A percentile compares a stretch with the other conserved stretches of the same genome.
phyloP scores from a whole-genome alignment of 192 early-diverging fungal genomes.

The Umbelopsis sp. region DNA sequence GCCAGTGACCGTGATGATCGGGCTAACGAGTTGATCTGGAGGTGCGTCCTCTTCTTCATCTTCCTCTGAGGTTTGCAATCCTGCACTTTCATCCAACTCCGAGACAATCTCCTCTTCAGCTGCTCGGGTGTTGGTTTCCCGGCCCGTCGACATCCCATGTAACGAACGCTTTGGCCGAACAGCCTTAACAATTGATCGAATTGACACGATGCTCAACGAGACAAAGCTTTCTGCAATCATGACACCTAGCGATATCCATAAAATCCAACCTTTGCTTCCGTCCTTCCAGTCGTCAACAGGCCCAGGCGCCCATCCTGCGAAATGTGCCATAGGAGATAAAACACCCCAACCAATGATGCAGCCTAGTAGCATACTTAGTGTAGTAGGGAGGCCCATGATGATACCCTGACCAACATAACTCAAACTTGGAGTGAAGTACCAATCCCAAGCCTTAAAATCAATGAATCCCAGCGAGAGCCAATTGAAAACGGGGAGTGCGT shows the following conservation, averaged over 20 bases:
- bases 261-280: constrained; percentile 75
- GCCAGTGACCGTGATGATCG: constrained; percentile 64
- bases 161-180: background rate
- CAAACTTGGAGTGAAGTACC: constrained; percentile 72
- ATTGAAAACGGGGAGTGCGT: constrained; percentile 61
- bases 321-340: constrained; percentile 68
- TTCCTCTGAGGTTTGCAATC: background rate
- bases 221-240: constrained; percentile 78
- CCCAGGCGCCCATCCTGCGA: constrained; percentile 74
- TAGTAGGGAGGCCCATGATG: constrained; percentile 82
- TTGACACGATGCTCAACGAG: constrained; percentile 57
- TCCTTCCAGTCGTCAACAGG: constrained; percentile 69
- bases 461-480: constrained; percentile 52
- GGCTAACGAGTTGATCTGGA: constrained; percentile 59
- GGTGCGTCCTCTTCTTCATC: constrained; percentile 50
- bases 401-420: constrained; percentile 81
- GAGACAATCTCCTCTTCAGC: constrained; percentile 26
- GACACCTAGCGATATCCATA: constrained; percentile 79
- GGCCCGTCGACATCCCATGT: background rate
- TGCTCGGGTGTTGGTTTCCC: background rate
- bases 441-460: constrained; percentile 62
- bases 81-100: constrained; percentile 37
- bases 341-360: constrained; percentile 77
- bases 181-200: constrained; percentile 40
- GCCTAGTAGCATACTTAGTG: constrained; percentile 70